Conservation (phyloP, 768 basidiomycete genomes). For the Tephrocybe sp. region DNA sequence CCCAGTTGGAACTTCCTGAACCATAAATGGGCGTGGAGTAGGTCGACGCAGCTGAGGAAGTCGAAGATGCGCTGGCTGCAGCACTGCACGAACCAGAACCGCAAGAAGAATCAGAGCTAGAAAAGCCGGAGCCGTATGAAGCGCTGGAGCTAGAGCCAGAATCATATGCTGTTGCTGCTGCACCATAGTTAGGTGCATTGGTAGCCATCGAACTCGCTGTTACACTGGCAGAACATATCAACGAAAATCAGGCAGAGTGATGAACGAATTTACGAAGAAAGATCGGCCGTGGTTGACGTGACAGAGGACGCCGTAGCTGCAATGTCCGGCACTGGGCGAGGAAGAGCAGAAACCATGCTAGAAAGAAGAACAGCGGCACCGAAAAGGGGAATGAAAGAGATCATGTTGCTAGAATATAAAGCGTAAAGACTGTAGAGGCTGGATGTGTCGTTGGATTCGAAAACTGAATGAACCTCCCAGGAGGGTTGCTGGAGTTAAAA, state of each 20-base stretch:
- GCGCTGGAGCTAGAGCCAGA: conserved; percentile 13
- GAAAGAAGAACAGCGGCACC: conserved; percentile 53
- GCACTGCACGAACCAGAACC: conserved; percentile 22
- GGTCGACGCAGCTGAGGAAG: conserved; percentile 21
- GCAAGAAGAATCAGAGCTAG: conserved; percentile 13
- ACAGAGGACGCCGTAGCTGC: conserved; percentile 45
- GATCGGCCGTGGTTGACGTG: conserved; percentile 36
- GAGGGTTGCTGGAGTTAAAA: conserved; percentile 41
- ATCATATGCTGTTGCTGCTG: conserved; percentile 14
- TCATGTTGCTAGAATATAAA: conserved; percentile 49
- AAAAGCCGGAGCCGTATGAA: conserved; percentile 20
- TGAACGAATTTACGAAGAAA: conserved; percentile 30
- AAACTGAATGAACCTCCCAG: conserved; percentile 55
- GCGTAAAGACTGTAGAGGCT: conserved; percentile 42
- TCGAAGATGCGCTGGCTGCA: conserved; percentile 18
- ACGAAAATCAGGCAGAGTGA: not conserved
- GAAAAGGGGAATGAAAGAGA: conserved; percentile 52
- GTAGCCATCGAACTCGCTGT: not conserved
- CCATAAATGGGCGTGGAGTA: conserved; percentile 54
- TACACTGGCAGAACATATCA: conserved; percentile 5
- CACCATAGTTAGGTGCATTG: conserved; percentile 3
- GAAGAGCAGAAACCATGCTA: conserved; percentile 47
- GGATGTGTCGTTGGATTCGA: conserved; percentile 35
- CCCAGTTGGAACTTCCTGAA: conserved; percentile 61
- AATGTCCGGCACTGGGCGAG: conserved; percentile 33